Evolutionary conservation across 768 basidiomycete genomes (phyloP), one percentile per base, ranked within the genome.

Genomic region (Suillus alpinus): DNA sequence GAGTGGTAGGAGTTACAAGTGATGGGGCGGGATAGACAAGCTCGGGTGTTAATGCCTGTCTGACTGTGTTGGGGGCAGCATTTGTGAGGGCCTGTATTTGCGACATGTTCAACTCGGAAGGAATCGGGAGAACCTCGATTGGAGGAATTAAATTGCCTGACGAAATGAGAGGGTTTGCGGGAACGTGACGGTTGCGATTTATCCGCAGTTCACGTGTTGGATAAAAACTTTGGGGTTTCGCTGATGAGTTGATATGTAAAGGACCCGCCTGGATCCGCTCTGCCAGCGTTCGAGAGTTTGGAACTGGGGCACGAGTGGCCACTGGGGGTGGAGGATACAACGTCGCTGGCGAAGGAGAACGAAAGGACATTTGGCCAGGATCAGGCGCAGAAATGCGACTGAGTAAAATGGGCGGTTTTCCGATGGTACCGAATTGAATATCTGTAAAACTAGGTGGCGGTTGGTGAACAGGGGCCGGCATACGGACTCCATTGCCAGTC

Each of bases 361-460:
- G 70, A 57, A 76, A 75, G 5, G 58, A 51, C 2, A 23, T 40
- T 6, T 63, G 50, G 46, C 71, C 70, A 26, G 73, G 67, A 46
- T 73, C 67, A 3, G 74, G 67, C 41, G 69, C 67, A 36, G 81
- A 77, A 39, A 87, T 74, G 26, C 86, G 82, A 62, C 76, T 78
- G 31, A 87, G 75, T 20, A 88, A 73, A 14, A 75, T 71, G 0
- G 86, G 85, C 61, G 75, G 71, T 66, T 83, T 79, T 32, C 86
- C 86, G 43, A 88, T 88, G 4, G 71, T 78, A 12, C 64, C 69
- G 67, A 87, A 88, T 31, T 73, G 75, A 67, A 86, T 77, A 57
- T 74, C 68, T n/a, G 76, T 63, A 59, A 84, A 78, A 46, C 63
- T 63, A 26, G 36, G 66, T 20, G 66, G 55, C 0, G 40, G 46